Evolutionary conservation across 2,329 filamentous ascomycete genomes (phyloP), one percentile per base, ranked within the genome.

Genomic region (Ophiostoma piceae): DNA sequence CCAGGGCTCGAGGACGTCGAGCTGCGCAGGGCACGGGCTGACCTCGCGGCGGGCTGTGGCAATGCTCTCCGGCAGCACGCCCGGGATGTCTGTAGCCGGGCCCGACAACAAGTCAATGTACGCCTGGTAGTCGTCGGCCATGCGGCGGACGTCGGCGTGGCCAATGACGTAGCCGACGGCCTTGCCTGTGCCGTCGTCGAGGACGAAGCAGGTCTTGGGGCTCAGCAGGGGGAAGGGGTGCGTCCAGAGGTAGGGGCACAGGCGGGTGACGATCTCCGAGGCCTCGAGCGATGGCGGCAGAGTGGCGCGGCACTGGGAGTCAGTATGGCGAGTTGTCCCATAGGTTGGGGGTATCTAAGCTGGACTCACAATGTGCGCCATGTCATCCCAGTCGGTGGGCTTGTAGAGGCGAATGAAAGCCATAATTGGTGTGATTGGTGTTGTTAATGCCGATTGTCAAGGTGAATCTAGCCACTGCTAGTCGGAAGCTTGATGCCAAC

Each of bases 91-190:
- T 9, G 64, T 62, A 1, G 65, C 66, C 3, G 37, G 47, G 14
- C 62, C 68, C 1, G 43, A 54, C 12, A 84, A 76, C 12, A 76
- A 73, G 11, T 67, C 29, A 16, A 79, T 74, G 77, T 83, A 84
- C 7, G 74, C 73, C 3, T 71, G 73, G 76, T 84, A 84, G 1
- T 71, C 75, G 1, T 72, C 74, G 19, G 77, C 75, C 67, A 84
- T 79, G 72, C 77, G 76, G 66, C 77, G 71, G 22, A 83, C 78
- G 76, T 83, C 80, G 11, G 83, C 77, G 66, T 77, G 78, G 68
- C 81, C 81, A 75, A 84, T 80, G 71, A 82, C 82, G 77, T 85
- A 85, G n/a, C 83, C 83, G 43, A 84, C 82, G 0, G 78, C 80
- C 8, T 66, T 72, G 2, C 82, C 83, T 3, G 73, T 62, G 60